These are phyloP conservation scores for Drechslerella coelobrocha DNA, from an alignment of 2,329 filamentous ascomycete genomes.

Conservation along the genomic window DNA sequence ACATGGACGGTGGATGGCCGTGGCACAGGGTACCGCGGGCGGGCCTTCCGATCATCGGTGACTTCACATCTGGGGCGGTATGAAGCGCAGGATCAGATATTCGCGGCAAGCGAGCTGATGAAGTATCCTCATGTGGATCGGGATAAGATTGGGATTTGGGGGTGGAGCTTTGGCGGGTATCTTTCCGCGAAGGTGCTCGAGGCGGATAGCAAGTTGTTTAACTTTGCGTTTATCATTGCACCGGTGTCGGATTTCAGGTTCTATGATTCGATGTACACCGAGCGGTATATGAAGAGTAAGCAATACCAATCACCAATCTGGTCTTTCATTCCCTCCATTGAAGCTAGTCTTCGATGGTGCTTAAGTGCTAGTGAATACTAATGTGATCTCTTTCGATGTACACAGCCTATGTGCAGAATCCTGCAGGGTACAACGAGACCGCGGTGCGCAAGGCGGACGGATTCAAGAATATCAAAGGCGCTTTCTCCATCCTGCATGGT, in stretches of 20 bases:
- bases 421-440: slow-evolving; percentile 67
- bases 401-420: slow-evolving; percentile 62
- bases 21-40: slow-evolving; percentile 70
- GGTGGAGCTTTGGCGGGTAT: slow-evolving; percentile 74
- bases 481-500: slow-evolving; percentile 70
- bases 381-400: neutral
- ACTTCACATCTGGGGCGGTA: slow-evolving; percentile 68
- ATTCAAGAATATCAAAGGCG: slow-evolving; percentile 69
- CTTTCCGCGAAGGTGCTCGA: slow-evolving; percentile 72
- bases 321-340: neutral
- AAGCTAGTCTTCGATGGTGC: too few species aligned
- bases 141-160: slow-evolving; percentile 70
- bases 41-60: slow-evolving; percentile 68
- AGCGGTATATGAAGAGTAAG: slow-evolving; percentile 73
- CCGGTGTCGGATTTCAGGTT: slow-evolving; percentile 74
- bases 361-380: too few species aligned
- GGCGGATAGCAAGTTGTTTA: slow-evolving; percentile 67
- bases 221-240: slow-evolving; percentile 69
- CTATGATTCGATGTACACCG: slow-evolving; percentile 75
- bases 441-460: slow-evolving; percentile 67
- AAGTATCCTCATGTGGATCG: slow-evolving; percentile 65
- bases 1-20: slow-evolving; percentile 73
- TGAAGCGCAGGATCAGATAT: slow-evolving; percentile 72
- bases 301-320: neutral
- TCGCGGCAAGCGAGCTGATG: slow-evolving; percentile 67